Evolutionary conservation across 345 rosid species (phyloP), one percentile per base, ranked within the genome.

Genomic region (Gossypium herbaceum): DNA sequence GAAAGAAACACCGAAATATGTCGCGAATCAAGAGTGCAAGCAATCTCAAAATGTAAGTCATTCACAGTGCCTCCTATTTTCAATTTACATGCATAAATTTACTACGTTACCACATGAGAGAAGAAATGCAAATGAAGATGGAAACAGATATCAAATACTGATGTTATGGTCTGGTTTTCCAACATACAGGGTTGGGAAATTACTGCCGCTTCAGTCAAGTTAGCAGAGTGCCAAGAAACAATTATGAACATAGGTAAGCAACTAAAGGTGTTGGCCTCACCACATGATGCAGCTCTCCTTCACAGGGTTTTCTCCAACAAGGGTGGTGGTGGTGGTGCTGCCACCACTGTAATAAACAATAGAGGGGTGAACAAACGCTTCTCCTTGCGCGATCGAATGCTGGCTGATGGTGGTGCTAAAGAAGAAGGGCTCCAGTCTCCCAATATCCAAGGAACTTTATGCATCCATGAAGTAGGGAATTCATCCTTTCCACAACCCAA

Each of bases 161-260:
- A 45, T 45, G 15, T 58, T 72, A 6, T 48, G 25, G 34, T 67
- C 57, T 76, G 51, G n/a, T 73, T 54, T 27, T 75, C 12, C 20
- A 22, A 72, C 16, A 61, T 77, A 81, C 82, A 92, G 97, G 90
- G 84, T 29, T 89, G 86, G 84, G 94, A 90, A 80, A 84, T 87
- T 63, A 74, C 84, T 27, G 88, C 90, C 77, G 97, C 91, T 63
- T 87, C 91, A n/a, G 86, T 84, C 62, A 91, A 90, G 86, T 76
- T 92, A 77, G 92, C 95, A 48, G 98, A 90, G 84, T 91, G 97
- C 79, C 97, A 90, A 83, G 97, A 92, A 48, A 92, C 97, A 51
- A 89, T 91, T 62, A 77, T 88, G 66, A 87, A 86, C 82, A 81
- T 91, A 27, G 87, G 94, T 69, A 95, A 84, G 73, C 96, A 95